A percentile compares a stretch with the other conserved stretches of the same genome.
Evolutionary conservation across 768 basidiomycete genomes (phyloP).

Genomic region (Daedalea quercina): DNA sequence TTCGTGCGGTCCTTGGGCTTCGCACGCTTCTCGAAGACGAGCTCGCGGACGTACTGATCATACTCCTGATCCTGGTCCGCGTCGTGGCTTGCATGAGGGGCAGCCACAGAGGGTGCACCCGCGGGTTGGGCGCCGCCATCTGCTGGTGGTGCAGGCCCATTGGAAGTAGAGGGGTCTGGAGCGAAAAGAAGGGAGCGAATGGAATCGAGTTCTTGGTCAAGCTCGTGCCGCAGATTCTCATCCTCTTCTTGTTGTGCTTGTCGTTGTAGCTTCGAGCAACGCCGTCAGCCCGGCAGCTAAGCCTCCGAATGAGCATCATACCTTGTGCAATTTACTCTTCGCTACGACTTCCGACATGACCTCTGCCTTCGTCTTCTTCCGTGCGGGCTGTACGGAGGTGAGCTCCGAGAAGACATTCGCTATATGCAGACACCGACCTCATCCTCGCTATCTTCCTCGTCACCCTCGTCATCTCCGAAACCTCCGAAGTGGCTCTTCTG

Average conservation of each 20-base stretch:
- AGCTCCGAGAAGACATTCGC: background rate
- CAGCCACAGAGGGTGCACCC: background rate
- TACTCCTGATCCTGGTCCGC: constrained; percentile 60
- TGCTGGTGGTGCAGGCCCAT: background rate
- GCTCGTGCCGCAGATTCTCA: constrained; percentile 77
- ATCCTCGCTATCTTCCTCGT: constrained; percentile 44
- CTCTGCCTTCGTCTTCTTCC: constrained; percentile 90
- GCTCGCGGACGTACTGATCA: constrained; percentile 85
- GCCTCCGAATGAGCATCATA: constrained; percentile 24
- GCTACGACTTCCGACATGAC: constrained; percentile 98
- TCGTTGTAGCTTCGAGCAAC: constrained; percentile 55
- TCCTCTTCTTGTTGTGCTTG: constrained; percentile 85
- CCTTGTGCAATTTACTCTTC: constrained; percentile 96
- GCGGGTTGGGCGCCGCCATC: background rate
- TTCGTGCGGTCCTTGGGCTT: constrained; percentile 94
- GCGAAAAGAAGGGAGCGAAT: constrained; percentile 70
- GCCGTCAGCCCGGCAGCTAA: background rate
- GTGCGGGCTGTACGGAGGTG: constrained; percentile 46
- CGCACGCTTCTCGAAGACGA: constrained; percentile 89
- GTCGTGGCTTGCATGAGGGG: background rate
- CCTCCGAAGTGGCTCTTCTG: constrained; percentile 78
- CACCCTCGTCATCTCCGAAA: constrained; percentile 65
- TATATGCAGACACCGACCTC: constrained; percentile 23
- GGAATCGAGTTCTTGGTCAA: constrained; percentile 83
- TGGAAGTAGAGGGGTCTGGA: constrained; percentile 36